These are phyloP conservation scores for Solanum arcanum DNA, from an alignment of 257 asterid genomes.

Conservation along the genomic window DNA sequence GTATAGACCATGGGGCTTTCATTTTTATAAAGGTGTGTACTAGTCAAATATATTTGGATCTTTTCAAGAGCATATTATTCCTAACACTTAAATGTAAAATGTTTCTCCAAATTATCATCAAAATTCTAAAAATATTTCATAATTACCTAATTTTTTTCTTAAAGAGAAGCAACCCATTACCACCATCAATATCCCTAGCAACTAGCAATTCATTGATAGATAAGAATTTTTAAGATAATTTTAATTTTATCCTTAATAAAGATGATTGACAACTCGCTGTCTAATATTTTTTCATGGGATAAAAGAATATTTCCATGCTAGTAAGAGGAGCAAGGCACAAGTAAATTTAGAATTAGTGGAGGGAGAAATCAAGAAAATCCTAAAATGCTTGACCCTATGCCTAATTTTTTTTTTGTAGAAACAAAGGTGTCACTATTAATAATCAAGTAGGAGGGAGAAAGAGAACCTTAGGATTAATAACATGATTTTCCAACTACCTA, in stretches of 20 bases:
- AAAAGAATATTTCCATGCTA: neutral
- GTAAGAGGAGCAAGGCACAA: neutral
- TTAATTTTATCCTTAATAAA: neutral
- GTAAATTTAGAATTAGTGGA: neutral
- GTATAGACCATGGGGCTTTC: no score
- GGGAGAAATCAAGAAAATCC: neutral
- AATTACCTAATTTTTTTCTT: neutral
- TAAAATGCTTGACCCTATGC: neutral
- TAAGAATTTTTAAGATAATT: neutral
- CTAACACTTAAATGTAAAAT: neutral
- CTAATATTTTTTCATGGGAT: neutral
- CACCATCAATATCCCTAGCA: neutral
- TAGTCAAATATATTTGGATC: neutral
- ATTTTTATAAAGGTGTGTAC: neutral
- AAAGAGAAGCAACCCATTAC: neutral
- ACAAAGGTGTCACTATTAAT: neutral
- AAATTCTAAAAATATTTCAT: neutral
- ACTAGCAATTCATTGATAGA: no score
- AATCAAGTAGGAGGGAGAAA: no score
- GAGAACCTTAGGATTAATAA: no score
- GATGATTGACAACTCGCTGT: neutral
- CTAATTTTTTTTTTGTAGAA: neutral
- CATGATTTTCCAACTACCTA: no score
- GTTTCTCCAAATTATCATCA: neutral
- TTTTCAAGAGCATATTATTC: neutral